These are phyloP conservation scores for Punctularia strigosozonata DNA, from an alignment of 768 basidiomycete genomes.

Conservation along the genomic window DNA sequence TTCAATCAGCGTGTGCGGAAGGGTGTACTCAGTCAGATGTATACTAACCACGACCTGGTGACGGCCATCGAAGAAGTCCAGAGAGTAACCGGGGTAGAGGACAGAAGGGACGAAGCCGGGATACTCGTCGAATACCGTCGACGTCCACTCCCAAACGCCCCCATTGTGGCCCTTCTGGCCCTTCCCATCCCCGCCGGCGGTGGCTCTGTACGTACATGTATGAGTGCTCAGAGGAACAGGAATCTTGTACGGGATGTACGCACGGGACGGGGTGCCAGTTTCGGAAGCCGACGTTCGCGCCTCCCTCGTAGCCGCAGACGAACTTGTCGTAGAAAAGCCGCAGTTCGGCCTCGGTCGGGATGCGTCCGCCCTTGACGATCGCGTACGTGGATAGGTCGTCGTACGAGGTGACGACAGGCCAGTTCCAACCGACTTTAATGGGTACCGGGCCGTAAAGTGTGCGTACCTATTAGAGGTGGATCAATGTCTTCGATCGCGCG, in stretches of 20 bases:
- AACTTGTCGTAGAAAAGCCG: slow-evolving; percentile 69
- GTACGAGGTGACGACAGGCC: slow-evolving; percentile 80
- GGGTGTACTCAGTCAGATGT: not conserved
- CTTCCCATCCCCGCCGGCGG: slow-evolving; percentile 41
- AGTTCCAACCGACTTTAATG: slow-evolving; percentile 65
- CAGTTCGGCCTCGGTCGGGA: slow-evolving; percentile 87
- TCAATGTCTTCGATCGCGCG: no score
- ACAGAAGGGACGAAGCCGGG: slow-evolving; percentile 68
- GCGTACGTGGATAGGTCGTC: slow-evolving; percentile 74
- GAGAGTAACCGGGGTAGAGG: slow-evolving; percentile 82
- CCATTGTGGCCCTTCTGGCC: slow-evolving; percentile 73
- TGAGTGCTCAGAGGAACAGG: no score
- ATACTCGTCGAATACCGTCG: slow-evolving; percentile 55
- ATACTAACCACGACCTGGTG: slow-evolving; percentile 79
- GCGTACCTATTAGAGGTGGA: slow-evolving; percentile 46
- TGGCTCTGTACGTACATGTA: slow-evolving; percentile 38
- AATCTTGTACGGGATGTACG: slow-evolving; percentile 18
- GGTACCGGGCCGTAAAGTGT: slow-evolving; percentile 81
- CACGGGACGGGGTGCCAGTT: slow-evolving; percentile 93
- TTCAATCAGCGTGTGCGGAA: slow-evolving; percentile 1
- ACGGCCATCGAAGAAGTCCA: slow-evolving; percentile 83
- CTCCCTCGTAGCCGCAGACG: slow-evolving; percentile 61
- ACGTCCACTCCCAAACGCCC: slow-evolving; percentile 98
- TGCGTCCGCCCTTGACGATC: slow-evolving; percentile 76
- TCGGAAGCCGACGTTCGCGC: slow-evolving; percentile 75